These are phyloP conservation scores for Calonectria henricotiae DNA, from an alignment of 2,329 filamentous ascomycete species.

Conservation along the genomic window DNA sequence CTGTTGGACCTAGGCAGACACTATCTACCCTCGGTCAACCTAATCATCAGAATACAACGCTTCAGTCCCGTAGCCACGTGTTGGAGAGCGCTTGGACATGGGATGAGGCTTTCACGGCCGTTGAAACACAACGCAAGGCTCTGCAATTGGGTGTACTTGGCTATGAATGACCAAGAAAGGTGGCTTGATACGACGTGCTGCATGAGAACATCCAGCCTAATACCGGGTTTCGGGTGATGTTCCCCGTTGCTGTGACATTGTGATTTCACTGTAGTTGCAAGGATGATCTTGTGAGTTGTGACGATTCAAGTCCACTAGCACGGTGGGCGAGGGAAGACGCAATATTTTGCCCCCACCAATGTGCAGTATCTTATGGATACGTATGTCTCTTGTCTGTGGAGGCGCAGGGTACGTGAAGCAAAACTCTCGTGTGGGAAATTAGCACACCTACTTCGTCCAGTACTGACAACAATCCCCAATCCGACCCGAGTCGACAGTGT, in stretches of 20 bases:
- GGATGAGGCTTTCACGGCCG: background rate
- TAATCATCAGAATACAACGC: background rate
- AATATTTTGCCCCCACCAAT: background rate
- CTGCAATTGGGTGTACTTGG: background rate
- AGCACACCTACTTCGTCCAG: slow-evolving; percentile 25
- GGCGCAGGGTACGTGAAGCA: slow-evolving; percentile 7
- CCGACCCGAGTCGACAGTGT: slow-evolving; percentile 25
- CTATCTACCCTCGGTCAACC: background rate
- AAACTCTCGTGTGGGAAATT: slow-evolving; percentile 38
- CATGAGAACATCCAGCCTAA: background rate
- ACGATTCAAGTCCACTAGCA: background rate
- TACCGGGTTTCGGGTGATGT: slow-evolving; percentile 1
- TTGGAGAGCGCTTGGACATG: background rate
- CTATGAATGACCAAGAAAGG: background rate
- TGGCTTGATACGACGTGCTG: background rate
- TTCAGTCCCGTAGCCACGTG: slow-evolving; percentile 10
- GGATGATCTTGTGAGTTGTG: slow-evolving; percentile 24
- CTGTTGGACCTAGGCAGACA: background rate
- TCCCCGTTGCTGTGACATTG: slow-evolving; percentile 7
- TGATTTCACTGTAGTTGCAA: slow-evolving; percentile 2
- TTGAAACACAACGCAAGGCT: background rate
- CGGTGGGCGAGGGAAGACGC: slow-evolving; percentile 17
- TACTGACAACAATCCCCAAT: slow-evolving; percentile 29
- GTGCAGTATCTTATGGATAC: slow-evolving; percentile 1
- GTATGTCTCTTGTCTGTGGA: slow-evolving; percentile 4